phyloP scores from a whole-genome alignment of 2,329 filamentous ascomycete genomes.

The Penicillium vulpinum region DNA sequence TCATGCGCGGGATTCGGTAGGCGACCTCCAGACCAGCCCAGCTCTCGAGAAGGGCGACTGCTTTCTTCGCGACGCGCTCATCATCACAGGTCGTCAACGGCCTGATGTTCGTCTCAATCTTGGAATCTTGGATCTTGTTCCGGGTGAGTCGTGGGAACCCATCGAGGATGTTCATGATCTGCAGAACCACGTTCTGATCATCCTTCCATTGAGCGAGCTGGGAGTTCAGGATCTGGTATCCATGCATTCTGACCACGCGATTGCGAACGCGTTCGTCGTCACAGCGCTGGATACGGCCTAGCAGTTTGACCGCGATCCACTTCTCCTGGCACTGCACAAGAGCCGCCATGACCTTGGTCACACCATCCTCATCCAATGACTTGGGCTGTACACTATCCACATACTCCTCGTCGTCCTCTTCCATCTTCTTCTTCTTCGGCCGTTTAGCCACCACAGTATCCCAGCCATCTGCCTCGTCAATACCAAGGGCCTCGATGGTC shows the following conservation, averaged over 20 bases:
- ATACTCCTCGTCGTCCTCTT: constrained; percentile 93
- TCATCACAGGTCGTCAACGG: constrained; percentile 68
- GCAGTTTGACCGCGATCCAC: constrained; percentile 95
- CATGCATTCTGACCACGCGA: constrained; percentile 92
- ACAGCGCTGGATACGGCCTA: constrained; percentile 82
- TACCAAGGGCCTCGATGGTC: constrained; percentile 91
- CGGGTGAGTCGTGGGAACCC: constrained; percentile 85
- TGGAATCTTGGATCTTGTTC: constrained; percentile 96
- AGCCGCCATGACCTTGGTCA: constrained; percentile 92
- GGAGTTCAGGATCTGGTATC: constrained; percentile 90
- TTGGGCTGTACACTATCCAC: constrained; percentile 83
- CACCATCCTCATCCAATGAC: constrained; percentile 75
- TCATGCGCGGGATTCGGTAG: constrained; percentile 90
- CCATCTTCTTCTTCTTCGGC: constrained; percentile 85
- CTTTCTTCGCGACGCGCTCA: constrained; percentile 70
- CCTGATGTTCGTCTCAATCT: constrained; percentile 81
- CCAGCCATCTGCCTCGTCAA: constrained; percentile 90
- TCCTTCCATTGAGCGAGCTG: constrained; percentile 80
- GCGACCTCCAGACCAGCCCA: constrained; percentile 90
- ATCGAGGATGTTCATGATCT: constrained; percentile 86
- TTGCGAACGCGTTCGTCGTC: constrained; percentile 85
- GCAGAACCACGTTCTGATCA: constrained; percentile 86
- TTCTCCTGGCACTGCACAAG: constrained; percentile 99
- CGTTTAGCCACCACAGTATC: constrained; percentile 87
- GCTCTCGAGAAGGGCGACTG: constrained; percentile 70